A percentile compares a stretch with the other conserved stretches of the same genome.
phyloP scores from a whole-genome alignment of 1,284 basidiomycete genomes.

The Ustilago shanxiensis region DNA sequence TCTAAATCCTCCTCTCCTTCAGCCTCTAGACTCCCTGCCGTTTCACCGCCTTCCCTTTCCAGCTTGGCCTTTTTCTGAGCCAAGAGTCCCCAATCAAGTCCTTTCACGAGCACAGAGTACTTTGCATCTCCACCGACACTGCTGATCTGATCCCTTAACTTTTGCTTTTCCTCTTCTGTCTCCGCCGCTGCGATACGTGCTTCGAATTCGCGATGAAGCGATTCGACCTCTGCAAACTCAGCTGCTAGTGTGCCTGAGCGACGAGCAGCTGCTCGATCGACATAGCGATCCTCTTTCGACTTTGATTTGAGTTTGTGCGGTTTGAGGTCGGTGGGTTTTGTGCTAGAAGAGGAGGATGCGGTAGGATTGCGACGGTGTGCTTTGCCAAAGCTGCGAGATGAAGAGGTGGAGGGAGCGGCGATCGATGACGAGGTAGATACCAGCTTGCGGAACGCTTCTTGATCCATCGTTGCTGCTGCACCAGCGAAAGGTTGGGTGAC shows the following conservation, averaged over 20 bases:
- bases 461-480: conserved; percentile 50
- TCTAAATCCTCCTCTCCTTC: conserved; percentile 84
- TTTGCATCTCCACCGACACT: conserved; percentile 89
- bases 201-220: conserved; percentile 83
- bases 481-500: neutral
- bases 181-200: conserved; percentile 73
- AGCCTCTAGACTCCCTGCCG: conserved; percentile 72
- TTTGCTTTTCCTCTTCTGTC: conserved; percentile 74
- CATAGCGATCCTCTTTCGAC: conserved; percentile 11
- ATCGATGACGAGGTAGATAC: conserved; percentile 29
- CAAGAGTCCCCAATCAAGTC: conserved; percentile 87
- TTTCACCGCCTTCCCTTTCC: conserved; percentile 62
- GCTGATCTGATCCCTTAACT: conserved; percentile 79
- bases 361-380: conserved; percentile 15
- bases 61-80: conserved; percentile 81
- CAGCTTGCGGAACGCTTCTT: conserved; percentile 59
- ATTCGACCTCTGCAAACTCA: conserved; percentile 76
- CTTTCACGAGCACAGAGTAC: conserved; percentile 87
- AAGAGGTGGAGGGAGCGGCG: neutral
- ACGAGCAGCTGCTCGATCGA: conserved; percentile 52
- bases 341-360: conserved; percentile 6
- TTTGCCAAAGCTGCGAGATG: conserved; percentile 31
- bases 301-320: conserved; percentile 18
- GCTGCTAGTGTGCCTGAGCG: conserved; percentile 17
- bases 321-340: conserved; percentile 35